Base-by-base conservation (phyloP, 139 green algal genomes). In the Picochlorum sp. region DNA sequence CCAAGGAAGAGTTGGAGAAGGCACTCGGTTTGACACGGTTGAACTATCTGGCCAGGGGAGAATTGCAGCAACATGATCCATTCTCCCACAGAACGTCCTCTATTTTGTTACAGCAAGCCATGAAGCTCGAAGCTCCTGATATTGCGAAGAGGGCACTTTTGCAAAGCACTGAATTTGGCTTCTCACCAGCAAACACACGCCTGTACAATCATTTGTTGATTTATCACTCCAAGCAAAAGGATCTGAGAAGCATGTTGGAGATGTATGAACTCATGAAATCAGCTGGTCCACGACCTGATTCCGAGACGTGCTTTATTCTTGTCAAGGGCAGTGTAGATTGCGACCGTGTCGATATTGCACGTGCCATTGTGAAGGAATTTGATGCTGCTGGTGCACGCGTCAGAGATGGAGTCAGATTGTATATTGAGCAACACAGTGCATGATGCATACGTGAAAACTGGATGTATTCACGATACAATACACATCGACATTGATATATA, bases 301-400 rank as follows among this genome's bases (percentile, higher is more conserved):
- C 71, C n/a, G 71, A 78, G 18, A 74, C 66, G 18, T 78, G 71
- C 34, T 74, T 70, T 59, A 74, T 78, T 51, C 51, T 78, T 34
- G 71, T 78, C 26, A 78, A 74, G 60, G 71, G 71, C 3, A 73
- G 71, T 69, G 71, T 78, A n/a, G 71, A 78, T 61, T 51, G 63
- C 30, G 59, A 60, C 11, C 60, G 71, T 26, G 45, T 66, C 7
- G 71, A 78, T 44, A 65, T 78, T 37, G 71, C 66, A 21, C 54
- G 49, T 24, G 18, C 62, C 14, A 21, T 67, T n/a, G 28, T 73
- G 18, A 15, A 63, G 6, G 71, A 78, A 31, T 78, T 78, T 66
- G 61, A 74, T 58, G 57, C 62, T n/a, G 59, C 56, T 6, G 66
- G 66, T 18, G 71, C 71, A 47, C 58, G 71, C 9, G 66, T 78